phyloP scores from a whole-genome alignment of 2,329 filamentous ascomycete species.

The Exophiala dermatitidis region DNA sequence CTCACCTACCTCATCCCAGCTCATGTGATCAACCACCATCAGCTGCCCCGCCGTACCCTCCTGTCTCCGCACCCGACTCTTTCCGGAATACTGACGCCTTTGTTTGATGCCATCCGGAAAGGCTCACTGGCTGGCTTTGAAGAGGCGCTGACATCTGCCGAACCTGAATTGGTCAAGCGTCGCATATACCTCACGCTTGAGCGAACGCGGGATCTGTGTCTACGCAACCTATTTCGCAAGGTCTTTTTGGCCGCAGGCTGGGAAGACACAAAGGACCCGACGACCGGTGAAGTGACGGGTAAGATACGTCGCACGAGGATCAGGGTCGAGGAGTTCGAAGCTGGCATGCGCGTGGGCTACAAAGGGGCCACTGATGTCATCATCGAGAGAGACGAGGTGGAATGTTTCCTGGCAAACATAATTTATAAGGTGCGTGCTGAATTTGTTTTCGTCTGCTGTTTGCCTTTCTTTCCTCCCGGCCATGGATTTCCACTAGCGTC shows the following conservation, averaged over 20 bases:
- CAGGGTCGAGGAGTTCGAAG: constrained; percentile 73
- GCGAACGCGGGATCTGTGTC: constrained; percentile 78
- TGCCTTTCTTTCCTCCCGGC: neutral
- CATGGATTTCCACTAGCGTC: neutral
- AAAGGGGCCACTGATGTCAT: constrained; percentile 45
- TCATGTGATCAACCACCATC: constrained; percentile 79
- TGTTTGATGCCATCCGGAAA: constrained; percentile 69
- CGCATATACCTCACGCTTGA: constrained; percentile 94
- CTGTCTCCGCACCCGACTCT: constrained; percentile 69
- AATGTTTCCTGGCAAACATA: constrained; percentile 90
- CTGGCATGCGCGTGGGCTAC: constrained; percentile 70
- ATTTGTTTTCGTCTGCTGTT: constrained; percentile 14
- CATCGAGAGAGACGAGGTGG: constrained; percentile 84
- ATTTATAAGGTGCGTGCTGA: constrained; percentile 77
- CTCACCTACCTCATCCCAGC: constrained; percentile 93
- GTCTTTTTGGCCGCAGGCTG: constrained; percentile 81
- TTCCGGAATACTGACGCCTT: constrained; percentile 67
- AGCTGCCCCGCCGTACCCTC: constrained; percentile 65
- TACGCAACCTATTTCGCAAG: constrained; percentile 86
- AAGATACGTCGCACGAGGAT: constrained; percentile 64
- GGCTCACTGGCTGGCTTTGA: constrained; percentile 83
- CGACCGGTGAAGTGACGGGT: constrained; percentile 33
- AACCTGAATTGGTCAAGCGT: constrained; percentile 87
- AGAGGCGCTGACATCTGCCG: constrained; percentile 66
- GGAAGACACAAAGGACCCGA: constrained; percentile 65